A percentile compares a stretch with the other conserved stretches of the same genome.
These are phyloP conservation scores for Tetrapisispora arboricola DNA, from an alignment of 805 yeast species.

Conservation along the genomic window DNA sequence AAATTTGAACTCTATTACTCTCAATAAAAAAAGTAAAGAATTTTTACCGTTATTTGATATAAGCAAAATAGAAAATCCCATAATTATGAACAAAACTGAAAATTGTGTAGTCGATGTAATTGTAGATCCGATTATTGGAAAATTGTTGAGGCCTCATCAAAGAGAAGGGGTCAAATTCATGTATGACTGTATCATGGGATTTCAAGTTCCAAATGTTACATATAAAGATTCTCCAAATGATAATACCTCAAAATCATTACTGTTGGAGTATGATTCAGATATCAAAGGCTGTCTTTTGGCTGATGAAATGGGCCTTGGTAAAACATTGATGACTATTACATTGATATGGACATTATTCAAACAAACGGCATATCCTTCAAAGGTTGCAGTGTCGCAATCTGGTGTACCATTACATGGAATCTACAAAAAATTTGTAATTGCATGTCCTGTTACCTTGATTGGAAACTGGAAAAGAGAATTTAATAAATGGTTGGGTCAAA, in stretches of 20 bases:
- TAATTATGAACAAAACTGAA: slow-evolving; percentile 32
- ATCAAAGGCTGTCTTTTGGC: slow-evolving; percentile 72
- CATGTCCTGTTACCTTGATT: slow-evolving; percentile 85
- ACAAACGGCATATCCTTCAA: slow-evolving; percentile 42
- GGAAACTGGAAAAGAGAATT: slow-evolving; percentile 85
- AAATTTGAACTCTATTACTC: slow-evolving; percentile 12
- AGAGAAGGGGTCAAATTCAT: slow-evolving; percentile 72
- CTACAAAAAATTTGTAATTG: slow-evolving; percentile 56
- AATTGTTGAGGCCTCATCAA: slow-evolving; percentile 71
- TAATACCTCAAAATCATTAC: slow-evolving; percentile 7
- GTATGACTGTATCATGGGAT: slow-evolving; percentile 75
- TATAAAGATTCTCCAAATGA: neutral
- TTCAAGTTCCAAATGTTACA: slow-evolving; percentile 35
- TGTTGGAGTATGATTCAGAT: slow-evolving; percentile 19
- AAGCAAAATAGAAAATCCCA: slow-evolving; percentile 27
- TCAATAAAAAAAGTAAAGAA: slow-evolving; percentile 12
- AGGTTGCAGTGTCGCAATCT: slow-evolving; percentile 27
- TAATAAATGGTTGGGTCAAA: slow-evolving; percentile 71
- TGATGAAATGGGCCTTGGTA: slow-evolving; percentile 96
- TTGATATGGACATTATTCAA: slow-evolving; percentile 73
- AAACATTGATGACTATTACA: slow-evolving; percentile 77
- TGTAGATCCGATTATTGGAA: slow-evolving; percentile 48
- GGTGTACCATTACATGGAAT: slow-evolving; percentile 29
- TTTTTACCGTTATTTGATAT: slow-evolving; percentile 35
- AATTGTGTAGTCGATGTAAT: slow-evolving; percentile 37